Evolutionary conservation across 129 eudicot species (phyloP).

Genomic region (Kitagawia praeruptora): DNA sequence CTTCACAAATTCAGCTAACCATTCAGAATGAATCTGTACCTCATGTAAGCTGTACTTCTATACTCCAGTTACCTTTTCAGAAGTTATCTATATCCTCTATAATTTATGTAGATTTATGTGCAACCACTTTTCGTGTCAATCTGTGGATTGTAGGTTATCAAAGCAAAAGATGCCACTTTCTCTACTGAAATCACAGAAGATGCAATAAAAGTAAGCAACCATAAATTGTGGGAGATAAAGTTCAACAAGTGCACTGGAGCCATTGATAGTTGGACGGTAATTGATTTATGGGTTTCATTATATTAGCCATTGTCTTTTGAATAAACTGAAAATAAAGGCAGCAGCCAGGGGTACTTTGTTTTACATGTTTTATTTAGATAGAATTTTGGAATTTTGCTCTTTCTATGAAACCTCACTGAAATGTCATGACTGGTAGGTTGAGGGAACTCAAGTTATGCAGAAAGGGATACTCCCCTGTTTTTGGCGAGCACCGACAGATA

Average conservation of each 20-base stretch:
- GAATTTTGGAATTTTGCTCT: background rate
- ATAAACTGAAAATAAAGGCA: background rate
- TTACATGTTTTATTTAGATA: background rate
- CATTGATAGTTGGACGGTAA: constrained; percentile 91
- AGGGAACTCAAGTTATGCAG: constrained; percentile 57
- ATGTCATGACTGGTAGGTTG: constrained; percentile 40
- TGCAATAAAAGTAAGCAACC: constrained; percentile 36
- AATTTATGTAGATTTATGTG: background rate
- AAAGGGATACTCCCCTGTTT: constrained; percentile 81
- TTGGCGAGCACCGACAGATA: constrained; percentile 95
- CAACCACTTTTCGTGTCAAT: constrained; percentile 5
- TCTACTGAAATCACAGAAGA: constrained; percentile 39
- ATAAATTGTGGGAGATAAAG: constrained; percentile 48
- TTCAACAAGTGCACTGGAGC: constrained; percentile 55
- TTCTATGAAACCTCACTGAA: background rate
- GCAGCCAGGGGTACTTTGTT: background rate
- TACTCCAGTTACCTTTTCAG: constrained; percentile 46
- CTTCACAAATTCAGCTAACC: constrained; percentile 70
- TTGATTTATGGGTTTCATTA: constrained; percentile 1
- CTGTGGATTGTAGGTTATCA: constrained; percentile 42
- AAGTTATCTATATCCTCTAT: constrained; percentile 20
- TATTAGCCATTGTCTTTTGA: background rate
- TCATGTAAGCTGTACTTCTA: constrained; percentile 39
- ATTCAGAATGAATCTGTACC: constrained; percentile 32
- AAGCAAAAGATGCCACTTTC: constrained; percentile 24